phyloP scores from a whole-genome alignment of 176 grass and related monocot genomes.

The Triticum dicoccoides region DNA sequence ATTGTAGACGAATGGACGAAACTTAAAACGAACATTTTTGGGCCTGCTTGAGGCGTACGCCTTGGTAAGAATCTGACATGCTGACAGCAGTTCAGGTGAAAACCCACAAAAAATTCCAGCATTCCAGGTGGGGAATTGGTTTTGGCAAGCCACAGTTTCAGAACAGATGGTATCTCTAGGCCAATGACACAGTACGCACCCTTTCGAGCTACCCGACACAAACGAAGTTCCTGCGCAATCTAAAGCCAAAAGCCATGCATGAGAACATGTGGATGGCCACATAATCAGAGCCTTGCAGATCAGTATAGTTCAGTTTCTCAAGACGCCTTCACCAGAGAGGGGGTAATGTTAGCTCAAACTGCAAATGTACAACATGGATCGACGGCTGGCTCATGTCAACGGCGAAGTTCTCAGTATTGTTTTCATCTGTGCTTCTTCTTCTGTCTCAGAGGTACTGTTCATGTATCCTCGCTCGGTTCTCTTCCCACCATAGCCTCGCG shows the following conservation, averaged over 20 bases:
- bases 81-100: not conserved
- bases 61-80: no score
- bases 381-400: not conserved
- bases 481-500: slow-evolving; percentile 94
- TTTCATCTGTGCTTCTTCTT: not conserved
- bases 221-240: not conserved
- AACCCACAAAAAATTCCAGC: not conserved
- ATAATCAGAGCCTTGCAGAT: slow-evolving; percentile 11
- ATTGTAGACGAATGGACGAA: no score
- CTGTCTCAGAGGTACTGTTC: slow-evolving; percentile 81
- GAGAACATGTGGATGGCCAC: not conserved
- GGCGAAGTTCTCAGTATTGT: no score
- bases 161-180: not conserved
- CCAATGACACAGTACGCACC: not conserved
- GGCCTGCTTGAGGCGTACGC: no score
- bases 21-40: no score
- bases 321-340: not conserved
- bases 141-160: not conserved
- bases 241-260: slow-evolving; percentile 6
- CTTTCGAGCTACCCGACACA: not conserved
- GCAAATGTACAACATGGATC: slow-evolving; percentile 44
- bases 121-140: not conserved
- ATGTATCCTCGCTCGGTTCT: slow-evolving; percentile 88
- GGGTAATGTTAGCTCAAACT: slow-evolving; percentile 19
- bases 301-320: not conserved